Conservation (phyloP, 495 filamentous ascomycete genomes). For the Penicillium angulare region DNA sequence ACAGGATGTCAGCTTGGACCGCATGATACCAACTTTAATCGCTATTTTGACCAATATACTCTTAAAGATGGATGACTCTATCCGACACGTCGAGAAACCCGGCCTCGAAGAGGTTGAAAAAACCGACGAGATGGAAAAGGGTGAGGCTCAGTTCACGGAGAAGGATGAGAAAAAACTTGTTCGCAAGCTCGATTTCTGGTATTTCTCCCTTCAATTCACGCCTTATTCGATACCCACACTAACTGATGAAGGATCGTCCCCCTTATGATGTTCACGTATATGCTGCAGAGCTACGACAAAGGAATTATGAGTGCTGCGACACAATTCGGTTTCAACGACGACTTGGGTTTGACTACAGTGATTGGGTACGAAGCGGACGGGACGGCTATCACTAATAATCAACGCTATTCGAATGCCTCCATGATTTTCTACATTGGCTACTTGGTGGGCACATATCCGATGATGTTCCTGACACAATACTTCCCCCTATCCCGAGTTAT, state of each 20-base stretch:
- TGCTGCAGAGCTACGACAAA: slow-evolving; percentile 5
- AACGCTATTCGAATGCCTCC: not conserved
- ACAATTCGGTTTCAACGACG: slow-evolving; percentile 1
- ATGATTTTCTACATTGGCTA: slow-evolving; percentile 7
- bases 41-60: not conserved
- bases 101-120: not conserved
- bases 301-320: slow-evolving; percentile 5
- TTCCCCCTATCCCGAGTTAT: not conserved
- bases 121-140: not conserved
- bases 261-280: slow-evolving; percentile 5
- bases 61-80: slow-evolving; percentile 2
- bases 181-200: slow-evolving; percentile 4
- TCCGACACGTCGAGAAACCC: not conserved
- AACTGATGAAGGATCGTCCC: not conserved
- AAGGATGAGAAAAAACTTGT: not conserved
- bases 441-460: slow-evolving; percentile 2
- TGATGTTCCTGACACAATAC: slow-evolving; percentile 2
- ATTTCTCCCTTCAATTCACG: not conserved
- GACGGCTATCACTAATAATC: not conserved
- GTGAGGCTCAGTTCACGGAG: not conserved
- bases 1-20: not conserved
- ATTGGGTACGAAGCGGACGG: slow-evolving; percentile 2
- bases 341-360: not conserved
- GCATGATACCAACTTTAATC: not conserved
- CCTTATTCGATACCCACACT: not conserved